Conservation (phyloP, 75 land plant species). For the Selaginella tamariscina region DNA sequence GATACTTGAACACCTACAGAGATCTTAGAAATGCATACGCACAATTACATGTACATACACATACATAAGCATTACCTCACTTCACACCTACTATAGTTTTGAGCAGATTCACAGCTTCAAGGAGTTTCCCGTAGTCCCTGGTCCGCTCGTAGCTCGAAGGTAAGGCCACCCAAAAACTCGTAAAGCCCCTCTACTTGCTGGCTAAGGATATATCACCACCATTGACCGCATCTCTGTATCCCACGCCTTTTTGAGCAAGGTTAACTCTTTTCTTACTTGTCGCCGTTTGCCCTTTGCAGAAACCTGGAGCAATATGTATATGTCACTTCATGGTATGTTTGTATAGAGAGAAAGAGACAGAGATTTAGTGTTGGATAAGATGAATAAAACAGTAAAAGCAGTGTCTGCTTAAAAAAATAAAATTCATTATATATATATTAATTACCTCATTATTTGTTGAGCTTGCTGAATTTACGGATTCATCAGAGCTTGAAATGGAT, state of each 20-base stretch:
- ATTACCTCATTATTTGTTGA: too few species aligned
- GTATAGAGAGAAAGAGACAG: too few species aligned
- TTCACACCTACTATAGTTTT: background rate
- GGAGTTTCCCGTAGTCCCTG: background rate
- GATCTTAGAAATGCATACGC: too few species aligned
- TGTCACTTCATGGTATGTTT: too few species aligned
- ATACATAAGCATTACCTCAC: too few species aligned
- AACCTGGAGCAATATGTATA: background rate
- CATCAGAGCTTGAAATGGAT: background rate
- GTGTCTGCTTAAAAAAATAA: too few species aligned
- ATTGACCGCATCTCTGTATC: background rate
- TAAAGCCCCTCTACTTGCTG: background rate
- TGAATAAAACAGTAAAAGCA: too few species aligned
- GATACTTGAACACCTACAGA: too few species aligned
- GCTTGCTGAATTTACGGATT: background rate
- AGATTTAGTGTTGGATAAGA: too few species aligned
- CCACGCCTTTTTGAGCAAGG: background rate
- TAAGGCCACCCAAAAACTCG: background rate
- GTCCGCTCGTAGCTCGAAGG: background rate
- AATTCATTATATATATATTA: too few species aligned
- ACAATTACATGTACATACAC: too few species aligned
- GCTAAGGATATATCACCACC: background rate
- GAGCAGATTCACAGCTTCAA: background rate
- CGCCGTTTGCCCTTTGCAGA: background rate
- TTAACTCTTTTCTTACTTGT: background rate